A percentile compares a stretch with the other conserved stretches of the same genome.
phyloP scores from a whole-genome alignment of 768 basidiomycete species.

The Fibroporia radiculosa region DNA sequence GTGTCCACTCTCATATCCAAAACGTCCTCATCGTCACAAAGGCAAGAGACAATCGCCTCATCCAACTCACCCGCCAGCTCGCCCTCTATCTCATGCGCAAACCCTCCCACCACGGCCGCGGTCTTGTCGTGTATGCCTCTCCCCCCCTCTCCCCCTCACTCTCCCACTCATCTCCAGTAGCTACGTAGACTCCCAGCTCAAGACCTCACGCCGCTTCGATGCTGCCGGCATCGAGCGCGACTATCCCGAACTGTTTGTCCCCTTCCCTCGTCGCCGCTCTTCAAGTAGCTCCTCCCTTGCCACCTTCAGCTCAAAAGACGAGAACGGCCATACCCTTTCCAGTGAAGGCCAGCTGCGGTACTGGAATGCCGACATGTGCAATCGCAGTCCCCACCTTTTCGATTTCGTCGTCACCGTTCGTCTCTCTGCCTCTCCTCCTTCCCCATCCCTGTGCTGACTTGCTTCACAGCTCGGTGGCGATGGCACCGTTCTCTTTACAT shows the following conservation, averaged over 20 bases:
- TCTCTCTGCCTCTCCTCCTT: no score
- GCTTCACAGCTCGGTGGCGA: slow-evolving; percentile 83
- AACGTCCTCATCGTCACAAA: slow-evolving; percentile 94
- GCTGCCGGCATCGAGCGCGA: slow-evolving; percentile 81
- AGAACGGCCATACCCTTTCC: slow-evolving; percentile 18
- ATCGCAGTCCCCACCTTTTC: slow-evolving; percentile 81
- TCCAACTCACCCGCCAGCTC: slow-evolving; percentile 88
- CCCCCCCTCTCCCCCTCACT: slow-evolving; percentile 7
- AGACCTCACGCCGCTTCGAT: slow-evolving; percentile 87
- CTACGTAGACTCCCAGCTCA: slow-evolving; percentile 92
- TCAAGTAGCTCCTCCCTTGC: slow-evolving; percentile 59
- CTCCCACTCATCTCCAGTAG: slow-evolving; percentile 29
- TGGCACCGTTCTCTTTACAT: slow-evolving; percentile 97
- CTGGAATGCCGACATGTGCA: slow-evolving; percentile 98
- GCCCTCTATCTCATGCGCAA: slow-evolving; percentile 95
- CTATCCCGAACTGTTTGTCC: slow-evolving; percentile 81
- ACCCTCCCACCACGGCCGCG: slow-evolving; percentile 55
- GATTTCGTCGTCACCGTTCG: slow-evolving; percentile 96
- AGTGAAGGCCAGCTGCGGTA: slow-evolving; percentile 92
- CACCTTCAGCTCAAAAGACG: slow-evolving; percentile 37
- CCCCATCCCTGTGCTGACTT: background rate
- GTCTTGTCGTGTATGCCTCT: slow-evolving; percentile 72
- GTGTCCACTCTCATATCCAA: slow-evolving; percentile 87
- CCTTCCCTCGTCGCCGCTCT: slow-evolving; percentile 66
- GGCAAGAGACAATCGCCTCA: slow-evolving; percentile 93